These are phyloP conservation scores for Trichophyton verrucosum DNA, from an alignment of 2,329 filamentous ascomycete species.

Conservation along the genomic window DNA sequence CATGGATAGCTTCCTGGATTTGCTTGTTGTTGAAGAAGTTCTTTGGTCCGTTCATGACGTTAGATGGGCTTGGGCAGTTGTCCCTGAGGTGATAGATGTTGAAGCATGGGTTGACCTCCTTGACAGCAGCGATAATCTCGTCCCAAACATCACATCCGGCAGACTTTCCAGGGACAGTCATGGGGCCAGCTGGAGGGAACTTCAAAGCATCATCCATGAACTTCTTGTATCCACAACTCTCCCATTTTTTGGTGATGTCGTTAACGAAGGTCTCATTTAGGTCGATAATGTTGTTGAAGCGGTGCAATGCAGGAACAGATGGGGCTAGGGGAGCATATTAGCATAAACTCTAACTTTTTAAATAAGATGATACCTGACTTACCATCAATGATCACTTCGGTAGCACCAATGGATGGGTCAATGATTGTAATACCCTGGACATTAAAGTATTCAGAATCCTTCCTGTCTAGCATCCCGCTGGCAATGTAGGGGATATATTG, in stretches of 20 bases:
- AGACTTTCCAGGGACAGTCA: constrained; percentile 39
- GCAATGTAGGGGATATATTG: constrained; percentile 59
- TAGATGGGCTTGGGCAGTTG: constrained; percentile 58
- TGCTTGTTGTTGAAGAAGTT: constrained; percentile 61
- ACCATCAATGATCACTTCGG: constrained; percentile 2
- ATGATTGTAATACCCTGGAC: constrained; percentile 59
- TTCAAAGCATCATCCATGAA: constrained; percentile 41
- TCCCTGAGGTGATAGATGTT: constrained; percentile 61
- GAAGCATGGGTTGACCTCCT: constrained; percentile 61
- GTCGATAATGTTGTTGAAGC: constrained; percentile 32
- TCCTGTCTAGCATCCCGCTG: constrained; percentile 55
- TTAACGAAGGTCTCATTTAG: constrained; percentile 34
- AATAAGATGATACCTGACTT: background rate
- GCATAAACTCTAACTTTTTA: background rate
- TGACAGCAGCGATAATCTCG: constrained; percentile 43
- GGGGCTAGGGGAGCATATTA: constrained; percentile 17
- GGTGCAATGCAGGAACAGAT: constrained; percentile 30
- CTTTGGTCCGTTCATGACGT: constrained; percentile 49
- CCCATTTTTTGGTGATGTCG: constrained; percentile 28
- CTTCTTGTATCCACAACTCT: constrained; percentile 35
- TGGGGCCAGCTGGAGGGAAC: constrained; percentile 53
- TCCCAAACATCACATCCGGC: constrained; percentile 47
- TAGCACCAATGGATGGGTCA: constrained; percentile 50
- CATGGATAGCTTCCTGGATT: constrained; percentile 57
- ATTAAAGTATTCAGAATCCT: constrained; percentile 56